Base-by-base conservation (phyloP, 768 basidiomycete species). In the Ephemerocybe angulata region DNA sequence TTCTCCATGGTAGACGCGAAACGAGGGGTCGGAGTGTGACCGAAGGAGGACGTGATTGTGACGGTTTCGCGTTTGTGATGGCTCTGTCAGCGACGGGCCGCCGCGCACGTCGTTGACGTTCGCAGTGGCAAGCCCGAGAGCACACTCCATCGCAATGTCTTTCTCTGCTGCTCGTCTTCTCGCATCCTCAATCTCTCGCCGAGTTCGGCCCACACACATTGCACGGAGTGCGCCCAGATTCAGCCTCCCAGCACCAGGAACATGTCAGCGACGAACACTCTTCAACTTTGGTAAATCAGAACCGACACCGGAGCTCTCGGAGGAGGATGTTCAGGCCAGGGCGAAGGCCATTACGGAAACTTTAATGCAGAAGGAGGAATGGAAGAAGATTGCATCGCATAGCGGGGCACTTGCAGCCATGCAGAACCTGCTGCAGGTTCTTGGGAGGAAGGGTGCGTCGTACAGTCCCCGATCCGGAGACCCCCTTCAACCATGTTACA, bases 1-100 rank as follows among this genome's bases (percentile, higher is more conserved):
- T 87, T 78, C 56, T 95, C 90, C 93, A 94, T 95, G 59, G 54
- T 21, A 46, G 35, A 42, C 15, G 44, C 7, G 15, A 17, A 31
- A 15, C 28, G 2, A 15, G 27, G 13, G 27, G 13, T 10, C 24
- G 25, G 21, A 19, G 27, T 49, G 47, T 49, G 47, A 49, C 47
- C 15, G 27, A 42, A 19, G 17, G n/a, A 31, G n/a, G 47, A 6
- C 29, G 47, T 49, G 47, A 49, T 49, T 28, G 47, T 49, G 47
- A 49, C 47, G 28, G 28, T 31, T 31, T 31, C 47, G 47, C 47
- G 47, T 49, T 49, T 28, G 25, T 24, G 22, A 25, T 27, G 44
- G 27, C 7, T 19, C 4, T 21, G 29, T 11, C 35, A 41, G 50
- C 38, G 35, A 8, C 37, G 50, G 50, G 17, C 50, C 44, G 44